These are phyloP conservation scores for Carnegiea gigantea DNA, from an alignment of 179 eudicot genomes.

Conservation along the genomic window DNA sequence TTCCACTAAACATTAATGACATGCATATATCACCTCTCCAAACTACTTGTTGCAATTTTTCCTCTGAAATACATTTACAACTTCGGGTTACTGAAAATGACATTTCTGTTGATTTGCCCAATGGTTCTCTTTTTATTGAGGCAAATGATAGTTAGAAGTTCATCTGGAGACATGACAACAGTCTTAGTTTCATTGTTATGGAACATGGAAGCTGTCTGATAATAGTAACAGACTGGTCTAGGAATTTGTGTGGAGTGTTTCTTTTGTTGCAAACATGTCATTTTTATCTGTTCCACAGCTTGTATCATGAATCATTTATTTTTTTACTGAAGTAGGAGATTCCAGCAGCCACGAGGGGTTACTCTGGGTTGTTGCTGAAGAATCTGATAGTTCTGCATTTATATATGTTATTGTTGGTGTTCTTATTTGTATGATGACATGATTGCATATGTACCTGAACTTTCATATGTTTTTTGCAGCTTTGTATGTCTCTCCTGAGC, in stretches of 20 bases:
- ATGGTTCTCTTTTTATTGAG: neutral
- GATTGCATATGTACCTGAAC: neutral
- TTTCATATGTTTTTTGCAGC: slow-evolving; percentile 19
- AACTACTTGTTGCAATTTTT: no score
- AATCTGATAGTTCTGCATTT: neutral
- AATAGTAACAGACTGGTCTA: neutral
- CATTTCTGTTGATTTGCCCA: neutral
- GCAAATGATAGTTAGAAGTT: neutral
- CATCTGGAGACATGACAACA: neutral
- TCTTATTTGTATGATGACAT: neutral
- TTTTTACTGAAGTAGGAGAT: neutral
- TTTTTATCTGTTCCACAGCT: neutral
- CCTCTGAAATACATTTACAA: neutral
- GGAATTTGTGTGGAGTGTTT: neutral
- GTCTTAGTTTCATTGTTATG: neutral
- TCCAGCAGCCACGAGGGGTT: neutral
- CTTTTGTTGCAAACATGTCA: no score
- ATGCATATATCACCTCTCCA: no score
- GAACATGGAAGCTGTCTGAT: neutral
- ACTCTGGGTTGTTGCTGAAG: neutral
- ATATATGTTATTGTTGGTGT: neutral
- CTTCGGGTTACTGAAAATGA: neutral
- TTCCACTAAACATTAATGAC: no score
- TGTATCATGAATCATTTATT: neutral
- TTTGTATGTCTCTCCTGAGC: slow-evolving; percentile 4